Percentiles rank a stretch among this genome's conserved stretches.
These are phyloP conservation scores for Boletus insuetus DNA, from an alignment of 768 basidiomycete species.

Conservation along the genomic window DNA sequence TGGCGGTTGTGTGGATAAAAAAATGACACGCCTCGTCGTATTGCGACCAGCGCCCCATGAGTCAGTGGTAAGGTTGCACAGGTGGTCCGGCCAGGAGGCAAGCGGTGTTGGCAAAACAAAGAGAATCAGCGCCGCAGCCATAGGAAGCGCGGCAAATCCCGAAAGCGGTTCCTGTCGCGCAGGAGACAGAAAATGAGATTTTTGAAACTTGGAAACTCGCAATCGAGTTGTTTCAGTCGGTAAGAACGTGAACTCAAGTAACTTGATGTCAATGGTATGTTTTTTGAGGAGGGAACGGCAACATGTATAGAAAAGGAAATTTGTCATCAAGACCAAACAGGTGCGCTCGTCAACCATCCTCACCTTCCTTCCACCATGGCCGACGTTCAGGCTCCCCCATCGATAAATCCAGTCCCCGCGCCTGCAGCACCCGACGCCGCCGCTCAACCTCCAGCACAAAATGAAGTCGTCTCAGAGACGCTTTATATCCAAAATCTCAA, in stretches of 20 bases:
- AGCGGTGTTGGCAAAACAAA: slow-evolving; percentile 4
- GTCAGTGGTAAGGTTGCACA: neutral
- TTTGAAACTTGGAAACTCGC: neutral
- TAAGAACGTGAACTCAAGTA: no score
- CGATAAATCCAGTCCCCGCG: slow-evolving; percentile 21
- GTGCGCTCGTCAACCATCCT: neutral
- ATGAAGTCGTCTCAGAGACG: slow-evolving; percentile 70
- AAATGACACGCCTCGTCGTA: slow-evolving; percentile 29
- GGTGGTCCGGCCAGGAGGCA: slow-evolving; percentile 22
- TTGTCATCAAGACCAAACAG: slow-evolving; percentile 21
- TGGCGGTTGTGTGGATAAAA: neutral
- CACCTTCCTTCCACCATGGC: slow-evolving; percentile 30
- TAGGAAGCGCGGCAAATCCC: slow-evolving; percentile 20
- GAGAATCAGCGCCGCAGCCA: neutral
- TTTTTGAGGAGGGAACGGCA: neutral
- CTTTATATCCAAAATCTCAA: slow-evolving; percentile 96
- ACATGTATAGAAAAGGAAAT: slow-evolving; percentile 18
- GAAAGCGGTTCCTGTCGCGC: neutral
- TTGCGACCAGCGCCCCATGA: slow-evolving; percentile 39
- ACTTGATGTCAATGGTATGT: neutral
- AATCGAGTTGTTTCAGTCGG: neutral
- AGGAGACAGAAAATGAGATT: neutral
- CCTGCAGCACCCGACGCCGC: slow-evolving; percentile 16
- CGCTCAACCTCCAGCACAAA: slow-evolving; percentile 26
- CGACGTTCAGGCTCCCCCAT: slow-evolving; percentile 35